These are phyloP conservation scores for Salvia hispanica DNA, from an alignment of 257 asterid species.

Conservation along the genomic window DNA sequence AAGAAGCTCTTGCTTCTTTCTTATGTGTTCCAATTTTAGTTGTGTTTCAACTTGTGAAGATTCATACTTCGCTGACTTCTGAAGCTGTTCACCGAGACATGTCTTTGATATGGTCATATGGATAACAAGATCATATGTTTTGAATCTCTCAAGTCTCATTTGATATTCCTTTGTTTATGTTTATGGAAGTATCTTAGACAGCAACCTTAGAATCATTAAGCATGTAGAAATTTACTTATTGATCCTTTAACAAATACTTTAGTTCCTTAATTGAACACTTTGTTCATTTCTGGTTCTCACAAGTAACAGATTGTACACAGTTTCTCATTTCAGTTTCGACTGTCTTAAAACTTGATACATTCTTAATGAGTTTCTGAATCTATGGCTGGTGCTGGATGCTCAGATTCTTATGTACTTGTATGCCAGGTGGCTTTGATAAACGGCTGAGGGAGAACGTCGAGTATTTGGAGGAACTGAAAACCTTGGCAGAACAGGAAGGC, in stretches of 20 bases:
- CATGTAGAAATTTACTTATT: too few species aligned
- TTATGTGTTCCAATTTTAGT: background rate
- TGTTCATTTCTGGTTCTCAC: background rate
- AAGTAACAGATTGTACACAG: background rate
- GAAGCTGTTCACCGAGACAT: background rate
- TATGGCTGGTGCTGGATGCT: background rate
- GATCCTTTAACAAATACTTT: too few species aligned
- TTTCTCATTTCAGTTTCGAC: background rate
- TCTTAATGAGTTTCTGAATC: background rate
- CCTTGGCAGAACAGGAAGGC: slow-evolving; percentile 72
- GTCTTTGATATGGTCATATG: background rate
- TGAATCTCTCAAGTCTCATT: background rate
- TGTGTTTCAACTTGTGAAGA: background rate
- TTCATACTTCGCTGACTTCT: background rate
- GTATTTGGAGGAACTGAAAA: slow-evolving; percentile 76
- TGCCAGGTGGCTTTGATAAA: slow-evolving; percentile 82
- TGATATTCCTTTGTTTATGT: background rate
- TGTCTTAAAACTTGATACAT: background rate
- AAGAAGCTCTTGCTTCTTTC: slow-evolving; percentile 7
- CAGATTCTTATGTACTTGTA: background rate
- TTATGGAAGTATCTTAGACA: too few species aligned
- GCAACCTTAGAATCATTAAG: too few species aligned
- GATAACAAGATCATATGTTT: background rate
- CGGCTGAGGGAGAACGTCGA: slow-evolving; percentile 92
- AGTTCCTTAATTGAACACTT: background rate